These are phyloP conservation scores for Dictyophora rubrovolvata DNA, from an alignment of 768 basidiomycete species.

Conservation along the genomic window DNA sequence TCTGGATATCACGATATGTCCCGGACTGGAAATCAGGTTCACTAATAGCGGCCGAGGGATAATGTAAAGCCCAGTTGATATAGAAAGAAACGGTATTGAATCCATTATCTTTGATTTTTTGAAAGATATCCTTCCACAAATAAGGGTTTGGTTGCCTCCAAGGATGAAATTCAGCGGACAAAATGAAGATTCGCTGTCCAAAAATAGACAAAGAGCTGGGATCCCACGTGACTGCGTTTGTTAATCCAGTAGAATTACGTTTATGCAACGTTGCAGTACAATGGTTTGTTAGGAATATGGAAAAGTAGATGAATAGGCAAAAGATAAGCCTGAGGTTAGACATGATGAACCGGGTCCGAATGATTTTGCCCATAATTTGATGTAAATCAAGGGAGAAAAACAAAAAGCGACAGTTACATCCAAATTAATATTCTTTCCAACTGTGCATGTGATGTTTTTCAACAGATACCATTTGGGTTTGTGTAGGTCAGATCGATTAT, in stretches of 20 bases:
- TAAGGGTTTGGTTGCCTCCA: constrained; percentile 41
- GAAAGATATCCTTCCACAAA: constrained; percentile 49
- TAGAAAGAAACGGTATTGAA: constrained; percentile 55
- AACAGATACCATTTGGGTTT: too few species aligned
- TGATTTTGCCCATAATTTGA: too few species aligned
- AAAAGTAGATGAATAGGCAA: not conserved
- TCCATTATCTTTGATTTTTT: constrained; percentile 53
- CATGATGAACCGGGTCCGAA: too few species aligned
- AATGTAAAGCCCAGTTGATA: constrained; percentile 49
- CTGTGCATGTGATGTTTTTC: too few species aligned
- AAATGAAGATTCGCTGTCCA: constrained; percentile 46
- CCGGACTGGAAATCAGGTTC: constrained; percentile 38
- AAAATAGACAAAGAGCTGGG: constrained; percentile 46
- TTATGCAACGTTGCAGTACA: not conserved
- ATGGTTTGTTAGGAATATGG: not conserved
- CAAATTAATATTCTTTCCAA: too few species aligned
- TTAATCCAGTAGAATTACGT: constrained; percentile 34
- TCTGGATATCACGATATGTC: constrained; percentile 42
- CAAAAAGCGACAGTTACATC: too few species aligned
- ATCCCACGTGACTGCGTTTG: constrained; percentile 48
- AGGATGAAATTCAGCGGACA: constrained; percentile 54
- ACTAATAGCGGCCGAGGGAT: constrained; percentile 33
- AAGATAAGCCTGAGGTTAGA: not conserved
- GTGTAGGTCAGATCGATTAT: too few species aligned
- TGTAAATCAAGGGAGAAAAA: too few species aligned